Conservation (phyloP, 371 early-diverging fungal species). For the Globomyces sp. region DNA sequence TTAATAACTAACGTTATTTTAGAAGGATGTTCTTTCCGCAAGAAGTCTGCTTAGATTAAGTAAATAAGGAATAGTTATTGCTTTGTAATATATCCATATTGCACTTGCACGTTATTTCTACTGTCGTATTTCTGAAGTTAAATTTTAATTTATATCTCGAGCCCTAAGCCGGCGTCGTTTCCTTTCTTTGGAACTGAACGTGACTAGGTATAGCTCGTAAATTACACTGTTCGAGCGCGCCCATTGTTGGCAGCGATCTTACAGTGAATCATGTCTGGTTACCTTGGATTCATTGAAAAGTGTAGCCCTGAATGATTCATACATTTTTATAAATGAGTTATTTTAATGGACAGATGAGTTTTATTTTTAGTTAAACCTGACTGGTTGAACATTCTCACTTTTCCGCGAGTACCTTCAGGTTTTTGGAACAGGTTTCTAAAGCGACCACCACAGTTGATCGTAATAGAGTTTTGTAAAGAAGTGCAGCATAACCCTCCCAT, state of each 20-base stretch:
- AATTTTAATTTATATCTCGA: neutral
- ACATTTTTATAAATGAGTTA: neutral
- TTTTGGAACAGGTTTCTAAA: too few species aligned
- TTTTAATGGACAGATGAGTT: too few species aligned
- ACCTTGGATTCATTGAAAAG: neutral
- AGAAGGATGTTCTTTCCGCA: slow-evolving; percentile 74
- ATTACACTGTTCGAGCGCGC: slow-evolving; percentile 2
- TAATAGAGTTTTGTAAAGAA: too few species aligned
- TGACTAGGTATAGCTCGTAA: slow-evolving; percentile 9
- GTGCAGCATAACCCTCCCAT: too few species aligned
- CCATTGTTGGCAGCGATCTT: slow-evolving; percentile 8
- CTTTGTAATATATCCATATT: slow-evolving; percentile 1
- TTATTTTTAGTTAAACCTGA: too few species aligned
- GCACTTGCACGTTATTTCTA: too few species aligned
- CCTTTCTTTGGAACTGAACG: slow-evolving; percentile 8
- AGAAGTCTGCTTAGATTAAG: slow-evolving; percentile 59
- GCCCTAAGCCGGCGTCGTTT: slow-evolving; percentile 12
- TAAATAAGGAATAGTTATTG: slow-evolving; percentile 9
- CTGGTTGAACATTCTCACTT: too few species aligned
- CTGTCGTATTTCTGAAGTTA: too few species aligned
- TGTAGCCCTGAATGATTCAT: slow-evolving; percentile 1
- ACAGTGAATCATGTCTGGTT: slow-evolving; percentile 2
- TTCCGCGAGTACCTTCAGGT: too few species aligned
- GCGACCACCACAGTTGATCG: too few species aligned
- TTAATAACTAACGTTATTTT: slow-evolving; percentile 9